Evolutionary conservation across 2,329 filamentous ascomycete genomes (phyloP).

Genomic region (Trichoderma sp.): DNA sequence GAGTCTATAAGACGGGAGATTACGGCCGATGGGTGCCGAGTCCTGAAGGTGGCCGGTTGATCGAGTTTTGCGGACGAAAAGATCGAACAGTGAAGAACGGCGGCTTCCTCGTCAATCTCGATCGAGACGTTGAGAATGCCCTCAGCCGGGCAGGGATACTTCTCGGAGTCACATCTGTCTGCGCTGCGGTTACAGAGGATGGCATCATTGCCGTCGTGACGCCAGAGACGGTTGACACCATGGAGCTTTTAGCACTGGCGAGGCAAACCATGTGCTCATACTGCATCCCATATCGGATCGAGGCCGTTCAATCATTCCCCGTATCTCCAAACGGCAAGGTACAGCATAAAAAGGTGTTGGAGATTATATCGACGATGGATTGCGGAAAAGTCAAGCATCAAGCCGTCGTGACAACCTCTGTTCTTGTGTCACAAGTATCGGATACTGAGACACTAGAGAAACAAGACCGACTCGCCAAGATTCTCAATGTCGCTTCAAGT

Average conservation of each 20-base stretch:
- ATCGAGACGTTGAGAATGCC: constrained; percentile 25
- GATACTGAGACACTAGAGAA: neutral
- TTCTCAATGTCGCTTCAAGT: neutral
- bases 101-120: constrained; percentile 25
- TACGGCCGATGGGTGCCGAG: constrained; percentile 21
- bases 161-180: constrained; percentile 17
- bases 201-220: constrained; percentile 27
- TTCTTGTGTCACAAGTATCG: neutral
- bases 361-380: neutral
- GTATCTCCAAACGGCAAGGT: constrained; percentile 25
- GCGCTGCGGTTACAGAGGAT: constrained; percentile 14
- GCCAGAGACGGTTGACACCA: constrained; percentile 3
- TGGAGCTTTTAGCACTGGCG: constrained; percentile 3
- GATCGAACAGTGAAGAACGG: constrained; percentile 27
- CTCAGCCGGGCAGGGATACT: neutral
- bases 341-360: constrained; percentile 4
- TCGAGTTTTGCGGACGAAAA: constrained; percentile 25
- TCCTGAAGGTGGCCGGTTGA: constrained; percentile 10
- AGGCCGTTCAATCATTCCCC: constrained; percentile 6
- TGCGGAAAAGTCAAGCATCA: neutral
- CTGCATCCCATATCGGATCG: constrained; percentile 20
- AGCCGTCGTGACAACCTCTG: neutral
- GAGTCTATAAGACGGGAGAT: constrained; percentile 23
- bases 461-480: neutral
- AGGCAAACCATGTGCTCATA: constrained; percentile 17